phyloP scores from a whole-genome alignment of 1,284 basidiomycete genomes.

The Sphaerobolus stellatus region DNA sequence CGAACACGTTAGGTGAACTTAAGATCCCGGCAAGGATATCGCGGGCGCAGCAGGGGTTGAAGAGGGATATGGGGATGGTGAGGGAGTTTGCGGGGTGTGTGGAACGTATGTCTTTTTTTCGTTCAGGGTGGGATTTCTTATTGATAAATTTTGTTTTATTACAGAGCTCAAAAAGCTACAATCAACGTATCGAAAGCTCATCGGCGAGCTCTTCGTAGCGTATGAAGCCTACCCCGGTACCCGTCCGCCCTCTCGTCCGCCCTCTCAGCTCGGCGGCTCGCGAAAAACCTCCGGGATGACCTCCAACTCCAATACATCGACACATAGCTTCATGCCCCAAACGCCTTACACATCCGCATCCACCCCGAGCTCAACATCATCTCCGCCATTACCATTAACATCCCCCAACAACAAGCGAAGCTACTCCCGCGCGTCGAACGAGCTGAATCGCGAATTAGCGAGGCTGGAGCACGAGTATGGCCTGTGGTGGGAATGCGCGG shows the following conservation, averaged over 20 bases:
- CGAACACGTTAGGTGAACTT: constrained; percentile 48
- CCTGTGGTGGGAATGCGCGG: constrained; percentile 87
- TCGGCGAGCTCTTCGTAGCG: constrained; percentile 49
- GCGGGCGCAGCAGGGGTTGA: constrained; percentile 78
- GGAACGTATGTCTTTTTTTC: constrained; percentile 61
- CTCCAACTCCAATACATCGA: constrained; percentile 4
- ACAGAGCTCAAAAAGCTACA: constrained; percentile 71
- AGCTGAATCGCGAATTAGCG: constrained; percentile 28
- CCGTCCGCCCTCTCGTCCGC: constrained; percentile 39
- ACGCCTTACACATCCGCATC: constrained; percentile 35
- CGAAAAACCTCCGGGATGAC: not conserved
- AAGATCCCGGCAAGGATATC: constrained; percentile 87
- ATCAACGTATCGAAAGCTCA: constrained; percentile 51
- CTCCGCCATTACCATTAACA: constrained; percentile 45
- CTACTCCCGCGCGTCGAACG: constrained; percentile 42
- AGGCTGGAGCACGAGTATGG: constrained; percentile 56
- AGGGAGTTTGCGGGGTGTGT: constrained; percentile 81
- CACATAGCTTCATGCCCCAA: constrained; percentile 20
- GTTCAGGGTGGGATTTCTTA: constrained; percentile 5
- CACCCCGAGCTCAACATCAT: too few relatives aligned
- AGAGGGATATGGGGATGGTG: constrained; percentile 78
- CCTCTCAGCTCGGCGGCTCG: constrained; percentile 20
- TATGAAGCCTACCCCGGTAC: constrained; percentile 42
- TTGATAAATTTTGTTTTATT: constrained; percentile 26
- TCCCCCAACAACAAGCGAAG: constrained; percentile 35